Base-by-base conservation (phyloP, 257 asterid genomes). In the Cordia subcordata region DNA sequence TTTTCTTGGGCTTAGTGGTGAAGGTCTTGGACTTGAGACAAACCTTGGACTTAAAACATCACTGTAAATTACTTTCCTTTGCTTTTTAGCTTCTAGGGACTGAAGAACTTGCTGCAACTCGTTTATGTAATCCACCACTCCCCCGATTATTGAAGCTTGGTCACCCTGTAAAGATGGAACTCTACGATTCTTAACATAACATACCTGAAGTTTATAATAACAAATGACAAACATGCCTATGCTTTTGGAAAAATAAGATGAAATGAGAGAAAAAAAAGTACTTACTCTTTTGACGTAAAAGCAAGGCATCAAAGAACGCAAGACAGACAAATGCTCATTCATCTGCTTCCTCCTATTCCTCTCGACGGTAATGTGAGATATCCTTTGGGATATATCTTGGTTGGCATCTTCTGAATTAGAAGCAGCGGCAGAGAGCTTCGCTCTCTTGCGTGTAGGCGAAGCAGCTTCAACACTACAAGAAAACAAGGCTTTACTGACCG, bases 131-230 rank as follows among this genome's bases (percentile, higher is more conserved):
- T 82, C 76, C 58, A 82, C 85, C 5, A 91, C 98, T 53, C 96
- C 98, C 1, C 92, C 98, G 11, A 91, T 88, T 57, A 91, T 88
- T 27, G 98, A 88, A 10, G 98, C 98, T 79, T 91, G 98, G 73
- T 91, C 98, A 15, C 92, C 94, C 98, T 91, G 3, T 27, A n/a
- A n/a, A n/a, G n/a, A n/a, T n/a, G n/a, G n/a, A n/a, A n/a, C n/a
- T n/a, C n/a, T n/a, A n/a, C n/a, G n/a, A n/a, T n/a, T n/a, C n/a
- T n/a, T n/a, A n/a, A n/a, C n/a, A n/a, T n/a, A n/a, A n/a, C n/a
- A n/a, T n/a, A n/a, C n/a, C n/a, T n/a, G n/a, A n/a, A n/a, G n/a
- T n/a, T n/a, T n/a, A n/a, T n/a, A n/a, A n/a, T n/a, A n/a, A n/a
- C n/a, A n/a, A n/a, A n/a, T n/a, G n/a, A n/a, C n/a, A n/a, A n/a